Percentiles rank a stretch among this genome's conserved stretches.
Conservation (phyloP, 2,329 filamentous ascomycete species). For the Aspergillus piperis region DNA sequence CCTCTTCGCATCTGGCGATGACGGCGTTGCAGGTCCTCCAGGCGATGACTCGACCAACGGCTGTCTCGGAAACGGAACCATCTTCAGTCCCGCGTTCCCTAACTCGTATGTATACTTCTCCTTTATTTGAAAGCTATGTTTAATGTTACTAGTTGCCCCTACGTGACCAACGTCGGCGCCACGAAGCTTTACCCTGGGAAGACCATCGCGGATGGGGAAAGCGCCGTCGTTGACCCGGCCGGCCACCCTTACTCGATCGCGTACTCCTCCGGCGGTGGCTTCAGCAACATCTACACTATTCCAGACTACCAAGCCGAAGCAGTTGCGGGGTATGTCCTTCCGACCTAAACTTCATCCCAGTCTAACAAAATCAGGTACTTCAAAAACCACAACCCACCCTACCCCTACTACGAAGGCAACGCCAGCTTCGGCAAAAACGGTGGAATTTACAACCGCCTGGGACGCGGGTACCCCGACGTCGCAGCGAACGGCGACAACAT, state of each 20-base stretch:
- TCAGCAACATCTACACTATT: slow-evolving; percentile 14
- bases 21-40: slow-evolving; percentile 5
- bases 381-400: slow-evolving; percentile 10
- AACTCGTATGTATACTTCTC: not conserved
- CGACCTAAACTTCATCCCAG: too few species aligned
- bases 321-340: not conserved
- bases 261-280: slow-evolving; percentile 9
- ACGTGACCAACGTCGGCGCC: slow-evolving; percentile 10
- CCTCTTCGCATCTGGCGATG: slow-evolving; percentile 9
- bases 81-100: slow-evolving; percentile 11
- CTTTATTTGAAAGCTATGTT: too few species aligned
- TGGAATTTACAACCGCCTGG: slow-evolving; percentile 6
- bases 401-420: slow-evolving; percentile 9
- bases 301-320: slow-evolving; percentile 9
- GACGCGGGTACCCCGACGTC: slow-evolving; percentile 10
- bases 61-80: slow-evolving; percentile 9
- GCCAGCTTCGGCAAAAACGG: slow-evolving; percentile 11
- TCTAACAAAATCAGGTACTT: not conserved
- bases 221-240: slow-evolving; percentile 3
- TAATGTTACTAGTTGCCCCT: slow-evolving; percentile 1
- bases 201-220: slow-evolving; percentile 8
- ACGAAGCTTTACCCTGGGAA: slow-evolving; percentile 7
- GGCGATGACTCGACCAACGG: not conserved
- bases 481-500: slow-evolving; percentile 13
- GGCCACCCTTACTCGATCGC: slow-evolving; percentile 2